Conservation (phyloP, 805 yeast species). For the Priceomyces carsonii region DNA sequence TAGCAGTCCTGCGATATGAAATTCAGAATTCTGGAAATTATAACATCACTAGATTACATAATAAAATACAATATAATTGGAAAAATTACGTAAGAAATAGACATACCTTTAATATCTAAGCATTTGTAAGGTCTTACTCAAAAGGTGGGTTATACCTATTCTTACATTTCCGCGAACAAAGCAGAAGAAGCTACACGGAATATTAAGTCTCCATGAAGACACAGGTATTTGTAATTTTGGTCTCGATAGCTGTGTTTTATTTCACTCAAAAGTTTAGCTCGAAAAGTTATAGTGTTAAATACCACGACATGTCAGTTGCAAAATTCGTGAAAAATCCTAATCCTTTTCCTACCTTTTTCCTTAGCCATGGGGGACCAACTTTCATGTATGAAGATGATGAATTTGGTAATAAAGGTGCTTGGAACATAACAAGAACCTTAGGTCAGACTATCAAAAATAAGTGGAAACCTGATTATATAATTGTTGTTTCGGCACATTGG, state of each 20-base stretch:
- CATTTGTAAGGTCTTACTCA: not conserved
- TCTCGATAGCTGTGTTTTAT: not conserved
- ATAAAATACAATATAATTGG: no score
- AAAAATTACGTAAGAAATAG: no score
- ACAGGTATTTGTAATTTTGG: not conserved
- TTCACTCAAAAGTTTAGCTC: not conserved
- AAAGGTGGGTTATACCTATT: not conserved
- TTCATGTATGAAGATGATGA: conserved; percentile 58
- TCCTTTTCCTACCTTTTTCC: conserved; percentile 60
- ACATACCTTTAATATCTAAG: no score
- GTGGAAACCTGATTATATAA: conserved; percentile 63
- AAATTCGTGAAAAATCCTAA: conserved; percentile 13
- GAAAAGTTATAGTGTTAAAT: no score
- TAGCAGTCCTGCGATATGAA: conserved; percentile 4
- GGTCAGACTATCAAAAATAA: conserved; percentile 52
- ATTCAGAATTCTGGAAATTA: no score
- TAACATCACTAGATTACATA: no score
- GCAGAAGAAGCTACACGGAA: not conserved
- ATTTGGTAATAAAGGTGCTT: conserved; percentile 64
- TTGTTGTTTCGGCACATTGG: conserved; percentile 81
- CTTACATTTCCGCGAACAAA: not conserved
- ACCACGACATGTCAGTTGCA: conserved; percentile 7
- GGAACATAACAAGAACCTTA: conserved; percentile 45
- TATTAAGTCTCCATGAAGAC: no score
- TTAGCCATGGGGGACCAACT: conserved; percentile 86